These are phyloP conservation scores for Epichloe sylvatica DNA, from an alignment of 2,329 filamentous ascomycete species.

Conservation along the genomic window DNA sequence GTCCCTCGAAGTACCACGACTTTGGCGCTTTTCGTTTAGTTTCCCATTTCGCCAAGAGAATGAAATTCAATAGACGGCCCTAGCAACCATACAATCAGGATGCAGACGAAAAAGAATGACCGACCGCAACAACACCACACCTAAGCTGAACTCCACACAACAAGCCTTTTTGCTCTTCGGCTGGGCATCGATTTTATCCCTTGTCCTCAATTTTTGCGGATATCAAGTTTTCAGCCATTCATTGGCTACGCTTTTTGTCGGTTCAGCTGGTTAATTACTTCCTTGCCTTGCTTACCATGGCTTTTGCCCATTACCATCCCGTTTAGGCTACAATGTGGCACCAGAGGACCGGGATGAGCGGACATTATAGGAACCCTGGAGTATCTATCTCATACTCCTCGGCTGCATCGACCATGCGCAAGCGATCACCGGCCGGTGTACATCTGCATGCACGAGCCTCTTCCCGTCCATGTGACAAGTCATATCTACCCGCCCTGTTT, in stretches of 20 bases:
- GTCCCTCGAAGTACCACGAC: constrained; percentile 5
- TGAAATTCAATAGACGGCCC: constrained; percentile 2
- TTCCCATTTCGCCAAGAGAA: constrained; percentile 2
- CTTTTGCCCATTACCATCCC: constrained; percentile 2
- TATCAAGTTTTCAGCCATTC: neutral
- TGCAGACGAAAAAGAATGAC: constrained; percentile 1
- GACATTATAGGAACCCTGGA: neutral
- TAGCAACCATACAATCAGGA: neutral
- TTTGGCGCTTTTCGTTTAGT: neutral
- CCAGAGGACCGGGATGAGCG: neutral
- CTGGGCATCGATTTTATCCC: neutral
- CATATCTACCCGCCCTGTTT: neutral
- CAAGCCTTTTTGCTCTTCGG: neutral
- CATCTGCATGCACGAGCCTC: constrained; percentile 8
- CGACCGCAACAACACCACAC: neutral
- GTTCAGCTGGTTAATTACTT: neutral
- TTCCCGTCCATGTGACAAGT: constrained; percentile 4
- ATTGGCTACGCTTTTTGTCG: neutral
- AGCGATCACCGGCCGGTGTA: constrained; percentile 15
- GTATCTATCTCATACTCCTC: constrained; percentile 1
- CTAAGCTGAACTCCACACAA: neutral
- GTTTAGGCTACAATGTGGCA: constrained; percentile 4
- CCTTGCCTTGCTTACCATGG: neutral
- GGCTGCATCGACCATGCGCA: constrained; percentile 7
- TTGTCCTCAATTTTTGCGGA: neutral